A percentile compares a stretch with the other conserved stretches of the same genome.
phyloP scores from a whole-genome alignment of 352 stramenopile species.

The Aphanomyces cochlioides region DNA sequence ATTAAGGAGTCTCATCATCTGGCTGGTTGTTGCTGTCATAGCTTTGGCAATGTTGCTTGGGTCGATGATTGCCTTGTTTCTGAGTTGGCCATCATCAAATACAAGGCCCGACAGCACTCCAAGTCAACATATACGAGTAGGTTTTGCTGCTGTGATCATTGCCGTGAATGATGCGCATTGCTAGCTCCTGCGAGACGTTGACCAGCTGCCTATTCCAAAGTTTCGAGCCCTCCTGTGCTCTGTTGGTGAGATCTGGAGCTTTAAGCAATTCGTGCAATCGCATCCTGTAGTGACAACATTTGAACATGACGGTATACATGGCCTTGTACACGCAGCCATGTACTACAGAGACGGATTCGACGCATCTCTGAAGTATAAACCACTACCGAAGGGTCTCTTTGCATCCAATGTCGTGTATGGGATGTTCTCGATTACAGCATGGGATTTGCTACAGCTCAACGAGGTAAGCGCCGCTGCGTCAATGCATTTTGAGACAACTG shows the following conservation, averaged over 20 bases:
- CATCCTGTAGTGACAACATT: not conserved
- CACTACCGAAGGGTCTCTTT: not conserved
- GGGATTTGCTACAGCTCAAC: not conserved
- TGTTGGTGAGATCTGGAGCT: not conserved
- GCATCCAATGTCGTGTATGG: not conserved
- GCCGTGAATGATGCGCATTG: not conserved
- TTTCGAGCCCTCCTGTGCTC: not conserved
- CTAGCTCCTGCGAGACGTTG: not conserved
- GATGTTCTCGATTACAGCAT: not conserved
- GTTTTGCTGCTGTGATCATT: not conserved
- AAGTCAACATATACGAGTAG: not conserved
- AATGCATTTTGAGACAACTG: not conserved
- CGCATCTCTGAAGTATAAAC: not conserved
- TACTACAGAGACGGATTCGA: not conserved
- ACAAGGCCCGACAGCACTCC: not conserved
- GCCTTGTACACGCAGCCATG: not conserved
- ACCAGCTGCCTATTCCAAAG: not conserved
- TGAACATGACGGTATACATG: not conserved
- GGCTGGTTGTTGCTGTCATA: too few relatives aligned
- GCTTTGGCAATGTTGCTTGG: not conserved
- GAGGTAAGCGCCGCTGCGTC: not conserved
- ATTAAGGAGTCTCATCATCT: too few relatives aligned
- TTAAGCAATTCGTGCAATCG: not conserved
- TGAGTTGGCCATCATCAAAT: not conserved
- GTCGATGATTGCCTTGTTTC: not conserved